phyloP scores from a whole-genome alignment of 768 basidiomycete species.

The Mycena leptocephala region DNA sequence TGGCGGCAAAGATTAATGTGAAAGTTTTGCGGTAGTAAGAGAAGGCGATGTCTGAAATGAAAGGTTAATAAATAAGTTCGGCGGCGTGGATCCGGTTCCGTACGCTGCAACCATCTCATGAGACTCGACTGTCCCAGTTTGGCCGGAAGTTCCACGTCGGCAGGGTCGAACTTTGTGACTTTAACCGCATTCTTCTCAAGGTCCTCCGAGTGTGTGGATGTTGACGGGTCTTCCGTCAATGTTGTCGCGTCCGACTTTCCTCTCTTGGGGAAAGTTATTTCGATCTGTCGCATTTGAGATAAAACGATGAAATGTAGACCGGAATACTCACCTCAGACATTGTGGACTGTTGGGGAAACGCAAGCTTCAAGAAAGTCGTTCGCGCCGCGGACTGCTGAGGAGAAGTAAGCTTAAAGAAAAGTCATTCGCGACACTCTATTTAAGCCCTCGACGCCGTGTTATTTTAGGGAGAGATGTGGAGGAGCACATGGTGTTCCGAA shows the following conservation, averaged over 20 bases:
- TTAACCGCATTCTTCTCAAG: slow-evolving; percentile 13
- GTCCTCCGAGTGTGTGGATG: slow-evolving; percentile 12
- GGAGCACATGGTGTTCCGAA: background rate
- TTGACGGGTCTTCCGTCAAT: no score
- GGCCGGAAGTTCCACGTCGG: slow-evolving; percentile 28
- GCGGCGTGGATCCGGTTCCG: background rate
- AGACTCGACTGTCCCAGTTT: slow-evolving; percentile 34
- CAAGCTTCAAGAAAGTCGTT: background rate
- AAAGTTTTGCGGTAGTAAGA: slow-evolving; percentile 67
- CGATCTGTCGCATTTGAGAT: background rate
- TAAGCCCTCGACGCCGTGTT: background rate
- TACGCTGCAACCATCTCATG: slow-evolving; percentile 36
- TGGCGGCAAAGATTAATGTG: slow-evolving; percentile 66
- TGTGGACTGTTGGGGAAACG: background rate
- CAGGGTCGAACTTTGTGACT: background rate
- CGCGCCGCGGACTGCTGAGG: no score
- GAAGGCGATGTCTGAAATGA: slow-evolving; percentile 46
- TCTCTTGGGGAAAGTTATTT: background rate
- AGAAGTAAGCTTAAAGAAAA: background rate
- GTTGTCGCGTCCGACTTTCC: background rate
- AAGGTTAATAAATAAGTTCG: slow-evolving; percentile 7
- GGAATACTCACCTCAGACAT: slow-evolving; percentile 12
- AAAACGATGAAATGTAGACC: background rate
- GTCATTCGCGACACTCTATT: background rate
- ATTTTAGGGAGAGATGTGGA: background rate